Conservation (phyloP, 2,329 filamentous ascomycete species). For the Myotisia sp. region DNA sequence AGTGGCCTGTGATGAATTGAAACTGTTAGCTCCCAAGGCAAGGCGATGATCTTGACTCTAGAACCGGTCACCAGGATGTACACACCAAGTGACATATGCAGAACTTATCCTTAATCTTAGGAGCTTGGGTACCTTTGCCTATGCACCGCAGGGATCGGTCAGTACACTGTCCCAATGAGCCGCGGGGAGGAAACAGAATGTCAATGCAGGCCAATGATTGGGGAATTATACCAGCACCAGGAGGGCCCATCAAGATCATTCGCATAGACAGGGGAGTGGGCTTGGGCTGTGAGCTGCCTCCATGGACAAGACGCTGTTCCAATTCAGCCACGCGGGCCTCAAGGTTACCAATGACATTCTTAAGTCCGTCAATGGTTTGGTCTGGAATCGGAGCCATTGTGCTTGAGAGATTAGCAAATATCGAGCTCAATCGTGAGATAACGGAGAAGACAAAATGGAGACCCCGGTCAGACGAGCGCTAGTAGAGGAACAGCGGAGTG, state of each 20-base stretch:
- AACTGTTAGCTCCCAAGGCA: no score
- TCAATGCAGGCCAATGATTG: conserved; percentile 1
- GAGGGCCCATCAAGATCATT: conserved; percentile 96
- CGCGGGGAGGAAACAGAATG: conserved; percentile 4
- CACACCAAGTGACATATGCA: conserved; percentile 90
- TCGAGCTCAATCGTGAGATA: background rate
- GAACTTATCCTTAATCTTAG: conserved; percentile 96
- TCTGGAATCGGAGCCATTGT: conserved; percentile 82
- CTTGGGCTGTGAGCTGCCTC: conserved; percentile 37
- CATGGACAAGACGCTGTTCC: conserved; percentile 52
- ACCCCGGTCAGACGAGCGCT: background rate
- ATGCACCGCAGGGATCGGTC: conserved; percentile 2
- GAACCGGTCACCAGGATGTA: conserved; percentile 8
- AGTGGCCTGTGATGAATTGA: conserved; percentile 85
- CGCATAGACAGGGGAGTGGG: conserved; percentile 54
- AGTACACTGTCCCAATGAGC: conserved; percentile 4
- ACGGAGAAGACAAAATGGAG: background rate
- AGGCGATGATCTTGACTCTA: background rate
- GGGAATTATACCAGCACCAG: conserved; percentile 67
- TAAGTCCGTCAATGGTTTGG: conserved; percentile 64
- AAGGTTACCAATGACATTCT: conserved; percentile 67
- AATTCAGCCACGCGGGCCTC: conserved; percentile 76
- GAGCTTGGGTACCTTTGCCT: conserved; percentile 99
- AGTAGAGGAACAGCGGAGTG: conserved; percentile 1
- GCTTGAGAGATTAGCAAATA: conserved; percentile 14